phyloP scores from a whole-genome alignment of 2,329 filamentous ascomycete genomes.

The Fusarium nelsonii region DNA sequence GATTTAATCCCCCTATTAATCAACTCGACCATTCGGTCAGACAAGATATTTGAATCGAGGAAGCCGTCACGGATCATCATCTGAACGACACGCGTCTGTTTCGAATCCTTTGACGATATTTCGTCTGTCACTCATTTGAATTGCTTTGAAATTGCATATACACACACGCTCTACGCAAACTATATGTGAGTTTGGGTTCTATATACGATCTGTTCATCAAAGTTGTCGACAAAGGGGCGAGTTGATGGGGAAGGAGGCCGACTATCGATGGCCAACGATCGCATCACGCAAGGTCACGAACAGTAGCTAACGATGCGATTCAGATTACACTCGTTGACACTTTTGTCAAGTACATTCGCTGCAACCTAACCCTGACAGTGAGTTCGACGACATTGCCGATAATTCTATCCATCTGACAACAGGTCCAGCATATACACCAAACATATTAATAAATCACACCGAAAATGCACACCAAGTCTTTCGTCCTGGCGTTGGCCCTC shows the following conservation, averaged over 20 bases:
- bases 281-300: not conserved
- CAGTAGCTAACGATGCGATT: slow-evolving; percentile 19
- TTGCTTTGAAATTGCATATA: slow-evolving; percentile 49
- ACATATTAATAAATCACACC: slow-evolving; percentile 39
- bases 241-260: not conserved
- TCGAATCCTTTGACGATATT: slow-evolving; percentile 56
- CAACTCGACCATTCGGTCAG: slow-evolving; percentile 34
- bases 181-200: slow-evolving; percentile 45
- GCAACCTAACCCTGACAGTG: slow-evolving; percentile 61
- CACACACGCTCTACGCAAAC: slow-evolving; percentile 49
- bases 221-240: no score
- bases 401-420: slow-evolving; percentile 15
- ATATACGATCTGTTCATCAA: not conserved
- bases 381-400: slow-evolving; percentile 28
- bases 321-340: slow-evolving; percentile 64
- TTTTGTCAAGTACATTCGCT: slow-evolving; percentile 72
- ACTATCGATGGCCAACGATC: not conserved
- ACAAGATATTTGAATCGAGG: slow-evolving; percentile 28
- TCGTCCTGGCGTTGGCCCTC: slow-evolving; percentile 61
- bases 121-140: slow-evolving; percentile 63
- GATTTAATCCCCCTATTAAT: slow-evolving; percentile 43
- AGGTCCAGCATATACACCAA: slow-evolving; percentile 38
- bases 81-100: slow-evolving; percentile 49
- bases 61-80: slow-evolving; percentile 42
- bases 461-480: slow-evolving; percentile 63